Base-by-base conservation (phyloP, 805 yeast species). In the Wickerhamiella kazuoi region DNA sequence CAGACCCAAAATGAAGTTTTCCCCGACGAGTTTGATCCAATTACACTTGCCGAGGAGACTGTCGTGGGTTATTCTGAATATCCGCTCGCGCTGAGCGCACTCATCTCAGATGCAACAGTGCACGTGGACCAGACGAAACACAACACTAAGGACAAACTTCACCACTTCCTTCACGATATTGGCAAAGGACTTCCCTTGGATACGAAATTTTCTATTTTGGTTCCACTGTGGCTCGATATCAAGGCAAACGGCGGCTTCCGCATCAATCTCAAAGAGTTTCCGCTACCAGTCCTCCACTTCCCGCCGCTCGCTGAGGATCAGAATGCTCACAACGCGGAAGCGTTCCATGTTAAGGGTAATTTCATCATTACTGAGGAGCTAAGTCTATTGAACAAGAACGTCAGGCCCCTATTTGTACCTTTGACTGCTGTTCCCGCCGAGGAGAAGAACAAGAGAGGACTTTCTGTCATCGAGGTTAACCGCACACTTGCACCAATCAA, bases 181-280 rank as follows among this genome's bases (percentile, higher is more conserved):
- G 97, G 96, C 2, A 84, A 83, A 52, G 93, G 90, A 0, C 69
- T 78, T 11, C 96, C 97, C 0, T 51, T 53, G 38, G 81, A 78
- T 41, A 72, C 83, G 0, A 52, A 64, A 38, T 86, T 72, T 54
- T 73, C 87, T 1, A 63, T 80, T 16, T 53, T 77, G 52, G 50
- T 84, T 2, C 96, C 96, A 0, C 49, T 74, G 40, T 61, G 62
- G 53, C 33, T 79, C 13, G 71, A 75, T 40, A 19, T 50, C 14
- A 34, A 39, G 23, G 53, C 52, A 1, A 39, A 41, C 2, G 54
- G 50, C 7, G 54, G 54, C 3, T 23, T 50, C 16, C 30, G 39
- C 9, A 36, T 50, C 14, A 44, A 43, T 15, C 48, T 86, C 43
- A 63, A 90, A 40, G 97, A 86, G 51, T 83, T 79, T 51, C 96